Percentiles rank a stretch among this genome's conserved stretches.
These are phyloP conservation scores for Solanum rostratum DNA, from an alignment of 257 asterid species.

Conservation along the genomic window DNA sequence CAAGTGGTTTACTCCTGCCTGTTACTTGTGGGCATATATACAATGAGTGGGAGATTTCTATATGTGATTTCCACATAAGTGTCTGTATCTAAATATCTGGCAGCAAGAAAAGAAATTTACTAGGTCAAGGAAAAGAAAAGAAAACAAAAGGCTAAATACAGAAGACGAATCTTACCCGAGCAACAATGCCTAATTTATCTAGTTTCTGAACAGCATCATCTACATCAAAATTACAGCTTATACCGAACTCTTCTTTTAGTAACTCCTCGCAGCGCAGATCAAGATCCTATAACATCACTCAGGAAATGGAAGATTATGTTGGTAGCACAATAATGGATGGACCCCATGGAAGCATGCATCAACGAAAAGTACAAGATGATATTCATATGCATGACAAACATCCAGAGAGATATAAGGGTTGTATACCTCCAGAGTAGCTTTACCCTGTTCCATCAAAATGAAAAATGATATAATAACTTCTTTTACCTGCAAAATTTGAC, in stretches of 20 bases:
- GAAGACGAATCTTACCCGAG: slow-evolving; percentile 50
- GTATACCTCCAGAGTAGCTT: slow-evolving; percentile 81
- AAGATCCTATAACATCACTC: slow-evolving; percentile 48
- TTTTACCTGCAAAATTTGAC: slow-evolving; percentile 65
- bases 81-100: neutral
- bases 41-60: neutral
- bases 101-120: neutral
- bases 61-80: neutral
- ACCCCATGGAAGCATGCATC: neutral
- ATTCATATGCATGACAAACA: slow-evolving; percentile 2
- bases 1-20: neutral
- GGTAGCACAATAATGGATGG: neutral
- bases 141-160: neutral
- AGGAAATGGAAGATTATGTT: neutral
- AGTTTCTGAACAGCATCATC: slow-evolving; percentile 85
- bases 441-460: slow-evolving; percentile 95
- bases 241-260: slow-evolving; percentile 85
- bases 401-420: neutral
- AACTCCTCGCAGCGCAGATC: slow-evolving; percentile 84
- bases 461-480: slow-evolving; percentile 92
- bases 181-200: slow-evolving; percentile 82
- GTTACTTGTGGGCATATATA: neutral
- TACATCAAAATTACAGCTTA: slow-evolving; percentile 78
- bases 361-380: neutral
- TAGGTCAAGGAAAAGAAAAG: neutral